These are phyloP conservation scores for Aspergillus glaucus DNA, from an alignment of 2,329 filamentous ascomycete species.

Conservation along the genomic window DNA sequence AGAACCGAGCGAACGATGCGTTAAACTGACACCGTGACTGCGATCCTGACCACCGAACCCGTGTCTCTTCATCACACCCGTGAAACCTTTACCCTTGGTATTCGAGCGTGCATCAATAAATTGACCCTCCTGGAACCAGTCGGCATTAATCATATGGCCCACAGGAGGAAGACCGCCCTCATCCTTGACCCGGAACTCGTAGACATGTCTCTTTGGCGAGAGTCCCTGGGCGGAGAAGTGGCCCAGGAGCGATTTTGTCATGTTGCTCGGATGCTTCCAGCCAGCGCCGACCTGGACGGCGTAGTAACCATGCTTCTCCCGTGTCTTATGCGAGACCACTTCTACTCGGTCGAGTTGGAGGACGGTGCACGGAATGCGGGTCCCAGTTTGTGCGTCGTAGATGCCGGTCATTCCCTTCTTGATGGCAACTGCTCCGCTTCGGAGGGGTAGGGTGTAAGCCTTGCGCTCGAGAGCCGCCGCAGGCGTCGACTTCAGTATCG, in stretches of 20 bases:
- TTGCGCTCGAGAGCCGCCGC: conserved; percentile 56
- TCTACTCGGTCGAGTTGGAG: conserved; percentile 90
- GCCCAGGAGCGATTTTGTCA: conserved; percentile 75
- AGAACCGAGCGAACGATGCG: conserved; percentile 87
- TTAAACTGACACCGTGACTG: conserved; percentile 91
- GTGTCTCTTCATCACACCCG: conserved; percentile 95
- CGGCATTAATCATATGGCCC: conserved; percentile 69
- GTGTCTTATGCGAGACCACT: conserved; percentile 80
- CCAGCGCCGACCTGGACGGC: conserved; percentile 86
- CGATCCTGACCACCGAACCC: conserved; percentile 84
- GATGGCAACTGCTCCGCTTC: conserved; percentile 74
- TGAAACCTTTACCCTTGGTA: conserved; percentile 85
- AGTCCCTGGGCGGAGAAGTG: conserved; percentile 80
- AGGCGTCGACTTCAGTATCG: conserved; percentile 50
- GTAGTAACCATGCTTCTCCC: conserved; percentile 77
- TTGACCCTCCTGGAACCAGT: conserved; percentile 87
- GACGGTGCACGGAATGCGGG: conserved; percentile 79
- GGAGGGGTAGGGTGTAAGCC: conserved; percentile 53
- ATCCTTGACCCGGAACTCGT: conserved; percentile 79
- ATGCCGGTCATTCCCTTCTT: conserved; percentile 97
- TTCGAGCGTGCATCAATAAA: conserved; percentile 78
- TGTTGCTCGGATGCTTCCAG: conserved; percentile 64
- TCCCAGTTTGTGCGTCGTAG: conserved; percentile 69
- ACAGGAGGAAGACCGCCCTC: conserved; percentile 67
- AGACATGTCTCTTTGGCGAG: conserved; percentile 73